Base-by-base conservation (phyloP, 2,329 filamentous ascomycete species). In the Seiridium cupressi region DNA sequence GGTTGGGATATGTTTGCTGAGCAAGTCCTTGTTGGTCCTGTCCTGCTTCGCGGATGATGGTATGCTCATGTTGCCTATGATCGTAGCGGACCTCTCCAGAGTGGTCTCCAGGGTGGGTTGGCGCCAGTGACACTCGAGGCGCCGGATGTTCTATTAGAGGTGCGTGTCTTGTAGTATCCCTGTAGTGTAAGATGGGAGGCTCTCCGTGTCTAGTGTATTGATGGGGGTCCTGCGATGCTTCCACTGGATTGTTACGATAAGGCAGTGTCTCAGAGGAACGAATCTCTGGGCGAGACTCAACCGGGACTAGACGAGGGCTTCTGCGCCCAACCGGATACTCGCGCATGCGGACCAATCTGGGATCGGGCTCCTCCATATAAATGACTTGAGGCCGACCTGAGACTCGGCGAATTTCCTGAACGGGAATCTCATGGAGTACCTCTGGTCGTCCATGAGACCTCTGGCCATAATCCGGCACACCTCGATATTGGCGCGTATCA, bases 311-410 rank as follows among this genome's bases (percentile, higher is more conserved):
- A 31, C n/a, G 42, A 4, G 32, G 32, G 40, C 42, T 31, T 11
- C 10, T 13, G 44, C 11, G 35, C 10, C 44, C 42, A 47, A 32
- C 11, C 49, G 38, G 38, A 59, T 51, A 34, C 66, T 73, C 73
- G 75, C 18, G 44, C 8, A 42, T 3, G 8, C 32, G 18, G 31
- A 32, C 3, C 5, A 32, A 8, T 44, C 56, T 65, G 38, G 49
- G 36, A 44, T 51, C 53, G 6, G 62, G 58, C 11, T 64, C 62
- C 57, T 70, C 61, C n/a, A 66, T 34, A 59, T 67, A 70, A 46
- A 68, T 60, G 35, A 70, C 61, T 47, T 60, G 60, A 9, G 62
- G 44, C 8, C 61, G 54, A 56, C 51, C 35, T 11, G 61, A 55
- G 34, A 51, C 46, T 44, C 64, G 61, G 62, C 61, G 18, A 26